Percentiles rank a stretch among this genome's conserved stretches.
phyloP scores from a whole-genome alignment of 2,329 filamentous ascomycete species.

The Diaporthe ilicicola region DNA sequence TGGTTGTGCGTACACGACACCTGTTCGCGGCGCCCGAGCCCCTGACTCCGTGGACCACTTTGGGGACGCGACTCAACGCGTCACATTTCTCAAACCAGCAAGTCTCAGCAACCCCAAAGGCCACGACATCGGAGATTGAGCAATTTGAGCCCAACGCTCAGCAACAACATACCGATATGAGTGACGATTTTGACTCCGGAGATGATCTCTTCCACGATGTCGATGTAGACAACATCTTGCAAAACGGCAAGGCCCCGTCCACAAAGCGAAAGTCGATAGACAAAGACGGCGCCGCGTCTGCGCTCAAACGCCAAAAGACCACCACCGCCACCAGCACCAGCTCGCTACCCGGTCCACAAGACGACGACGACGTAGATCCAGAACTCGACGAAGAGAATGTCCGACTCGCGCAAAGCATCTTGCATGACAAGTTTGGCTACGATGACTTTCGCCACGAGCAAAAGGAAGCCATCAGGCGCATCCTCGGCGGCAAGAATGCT shows the following conservation, averaged over 20 bases:
- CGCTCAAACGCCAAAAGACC: conserved; percentile 26
- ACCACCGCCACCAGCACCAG: background rate
- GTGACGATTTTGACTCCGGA: conserved; percentile 43
- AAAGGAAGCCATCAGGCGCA: conserved; percentile 48
- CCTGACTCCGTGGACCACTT: background rate
- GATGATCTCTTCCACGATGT: conserved; percentile 45
- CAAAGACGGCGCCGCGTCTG: too few relatives aligned
- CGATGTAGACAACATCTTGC: conserved; percentile 26
- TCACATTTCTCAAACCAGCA: background rate
- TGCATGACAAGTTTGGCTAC: conserved; percentile 50
- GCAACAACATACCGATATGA: background rate
- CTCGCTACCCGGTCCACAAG: too few relatives aligned
- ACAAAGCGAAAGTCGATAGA: background rate
- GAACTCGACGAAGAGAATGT: background rate
- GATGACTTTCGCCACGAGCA: conserved; percentile 55
- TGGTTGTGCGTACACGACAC: too few relatives aligned
- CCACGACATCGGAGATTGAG: background rate
- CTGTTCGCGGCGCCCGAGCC: background rate
- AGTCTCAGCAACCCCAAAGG: too few relatives aligned
- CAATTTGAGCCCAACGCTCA: background rate
- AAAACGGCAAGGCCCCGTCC: conserved; percentile 30
- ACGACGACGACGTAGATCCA: background rate
- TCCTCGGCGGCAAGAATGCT: conserved; percentile 50
- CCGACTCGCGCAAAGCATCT: conserved; percentile 39
- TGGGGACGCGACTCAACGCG: conserved; percentile 10